Conservation (phyloP, 2,329 filamentous ascomycete species). For the Aspergillus sp. region DNA sequence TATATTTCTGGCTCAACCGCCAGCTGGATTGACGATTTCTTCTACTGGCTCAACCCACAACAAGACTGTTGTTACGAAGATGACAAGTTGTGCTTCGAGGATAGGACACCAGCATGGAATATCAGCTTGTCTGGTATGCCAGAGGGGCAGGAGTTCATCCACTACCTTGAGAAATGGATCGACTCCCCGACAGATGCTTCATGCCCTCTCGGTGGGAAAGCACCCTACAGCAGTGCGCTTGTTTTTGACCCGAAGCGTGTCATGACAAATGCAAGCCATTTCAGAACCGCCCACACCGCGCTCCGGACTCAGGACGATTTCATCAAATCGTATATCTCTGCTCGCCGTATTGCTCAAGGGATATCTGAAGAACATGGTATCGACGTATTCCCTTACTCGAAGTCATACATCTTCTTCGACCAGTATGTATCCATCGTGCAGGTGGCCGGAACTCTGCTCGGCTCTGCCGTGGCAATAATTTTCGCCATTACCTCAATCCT, state of each 20-base stretch:
- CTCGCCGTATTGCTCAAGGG: slow-evolving; percentile 79
- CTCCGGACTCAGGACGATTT: slow-evolving; percentile 88
- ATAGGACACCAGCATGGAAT: slow-evolving; percentile 80
- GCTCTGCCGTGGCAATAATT: slow-evolving; percentile 81
- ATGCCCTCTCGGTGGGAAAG: slow-evolving; percentile 85
- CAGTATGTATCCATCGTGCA: slow-evolving; percentile 85
- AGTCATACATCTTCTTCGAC: slow-evolving; percentile 99
- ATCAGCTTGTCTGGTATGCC: slow-evolving; percentile 89
- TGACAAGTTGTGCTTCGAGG: slow-evolving; percentile 73
- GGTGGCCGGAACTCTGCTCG: slow-evolving; percentile 75
- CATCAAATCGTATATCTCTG: slow-evolving; percentile 84
- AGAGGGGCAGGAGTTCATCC: slow-evolving; percentile 83
- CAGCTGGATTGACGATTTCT: slow-evolving; percentile 96
- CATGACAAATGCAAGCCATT: slow-evolving; percentile 80
- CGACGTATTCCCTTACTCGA: slow-evolving; percentile 91
- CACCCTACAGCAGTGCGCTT: slow-evolving; percentile 81
- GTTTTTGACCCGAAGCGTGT: slow-evolving; percentile 68
- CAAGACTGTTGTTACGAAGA: slow-evolving; percentile 74
- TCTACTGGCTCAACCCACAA: slow-evolving; percentile 91
- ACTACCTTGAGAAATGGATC: slow-evolving; percentile 83
- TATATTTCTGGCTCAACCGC: slow-evolving; percentile 87
- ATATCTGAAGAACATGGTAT: slow-evolving; percentile 70
- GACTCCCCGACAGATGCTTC: slow-evolving; percentile 74
- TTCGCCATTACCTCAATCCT: slow-evolving; percentile 76
- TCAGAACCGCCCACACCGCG: slow-evolving; percentile 85